Evolutionary conservation across 495 filamentous ascomycete genomes (phyloP).

Genomic region (Neurospora sp.): DNA sequence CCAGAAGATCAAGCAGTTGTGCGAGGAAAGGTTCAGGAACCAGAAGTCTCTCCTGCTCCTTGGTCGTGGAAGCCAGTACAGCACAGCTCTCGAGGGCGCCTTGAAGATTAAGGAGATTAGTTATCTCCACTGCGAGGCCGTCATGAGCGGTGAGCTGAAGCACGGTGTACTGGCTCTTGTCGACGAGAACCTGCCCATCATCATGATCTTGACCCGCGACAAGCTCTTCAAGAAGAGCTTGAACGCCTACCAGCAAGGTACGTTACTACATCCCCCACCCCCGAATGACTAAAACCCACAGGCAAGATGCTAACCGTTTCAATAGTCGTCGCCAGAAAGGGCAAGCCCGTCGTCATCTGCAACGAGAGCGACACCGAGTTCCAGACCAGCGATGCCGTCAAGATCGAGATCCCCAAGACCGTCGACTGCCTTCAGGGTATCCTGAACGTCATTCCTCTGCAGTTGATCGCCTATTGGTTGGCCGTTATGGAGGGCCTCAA

Average conservation of each 20-base stretch:
- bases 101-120: constrained; percentile 99
- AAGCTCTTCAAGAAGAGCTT: constrained; percentile 92
- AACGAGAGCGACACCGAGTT: constrained; percentile 87
- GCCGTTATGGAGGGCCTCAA: constrained; percentile 92
- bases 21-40: constrained; percentile 82
- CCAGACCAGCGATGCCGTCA: constrained; percentile 73
- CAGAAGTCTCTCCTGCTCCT: constrained; percentile 93
- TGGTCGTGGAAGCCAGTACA: constrained; percentile 90
- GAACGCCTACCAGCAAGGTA: constrained; percentile 97
- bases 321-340: constrained; percentile 80
- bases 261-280: constrained; percentile 13
- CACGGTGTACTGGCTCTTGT: constrained; percentile 96
- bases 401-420: constrained; percentile 93
- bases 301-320: constrained; percentile 6
- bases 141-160: constrained; percentile 99
- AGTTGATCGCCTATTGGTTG: constrained; percentile 97
- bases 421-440: constrained; percentile 93
- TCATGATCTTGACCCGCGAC: constrained; percentile 98
- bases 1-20: constrained; percentile 86
- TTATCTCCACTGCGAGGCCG: constrained; percentile 97
- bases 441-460: constrained; percentile 93
- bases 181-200: constrained; percentile 95
- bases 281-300: background rate
- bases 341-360: constrained; percentile 97
- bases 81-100: constrained; percentile 94